phyloP scores from a whole-genome alignment of 495 filamentous ascomycete genomes.

The Neurospora tetraspora region DNA sequence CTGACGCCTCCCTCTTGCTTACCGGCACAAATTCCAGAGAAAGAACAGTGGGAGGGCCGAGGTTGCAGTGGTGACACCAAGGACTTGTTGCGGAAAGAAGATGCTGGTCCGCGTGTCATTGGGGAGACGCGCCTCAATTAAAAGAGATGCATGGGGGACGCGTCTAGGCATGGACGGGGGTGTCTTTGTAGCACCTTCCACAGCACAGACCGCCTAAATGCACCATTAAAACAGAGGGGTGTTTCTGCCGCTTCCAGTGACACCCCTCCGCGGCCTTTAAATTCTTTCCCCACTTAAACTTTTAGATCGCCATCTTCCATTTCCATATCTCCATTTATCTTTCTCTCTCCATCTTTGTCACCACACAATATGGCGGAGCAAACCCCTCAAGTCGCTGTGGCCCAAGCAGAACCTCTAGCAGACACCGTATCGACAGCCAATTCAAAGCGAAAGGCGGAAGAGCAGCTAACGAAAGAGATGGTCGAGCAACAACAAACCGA shows the following conservation, averaged over 20 bases:
- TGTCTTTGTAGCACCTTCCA: not conserved
- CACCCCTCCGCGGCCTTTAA: not conserved
- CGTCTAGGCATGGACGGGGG: slow-evolving; percentile 3
- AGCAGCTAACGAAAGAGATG: slow-evolving; percentile 13
- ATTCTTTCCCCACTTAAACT: not conserved
- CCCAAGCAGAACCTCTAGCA: not conserved
- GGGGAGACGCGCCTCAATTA: slow-evolving; percentile 19
- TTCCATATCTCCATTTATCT: not conserved
- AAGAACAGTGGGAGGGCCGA: not conserved
- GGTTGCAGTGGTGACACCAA: not conserved
- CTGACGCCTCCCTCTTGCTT: not conserved
- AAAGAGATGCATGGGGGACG: slow-evolving; percentile 10
- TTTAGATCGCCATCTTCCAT: not conserved
- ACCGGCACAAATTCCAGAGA: not conserved
- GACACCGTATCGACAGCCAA: slow-evolving; percentile 1
- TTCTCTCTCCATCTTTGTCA: not conserved
- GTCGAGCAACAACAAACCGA: slow-evolving; percentile 7
- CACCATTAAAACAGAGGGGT: not conserved
- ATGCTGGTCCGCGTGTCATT: not conserved
- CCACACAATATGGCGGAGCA: slow-evolving; percentile 3
- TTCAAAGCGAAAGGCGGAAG: slow-evolving; percentile 21
- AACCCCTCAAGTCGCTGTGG: not conserved
- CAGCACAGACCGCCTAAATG: not conserved
- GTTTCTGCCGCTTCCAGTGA: not conserved
- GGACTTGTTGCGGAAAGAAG: not conserved